Evolutionary conservation across 2,329 filamentous ascomycete species (phyloP), one percentile per base, ranked within the genome.

Genomic region (Aciculosporium take): DNA sequence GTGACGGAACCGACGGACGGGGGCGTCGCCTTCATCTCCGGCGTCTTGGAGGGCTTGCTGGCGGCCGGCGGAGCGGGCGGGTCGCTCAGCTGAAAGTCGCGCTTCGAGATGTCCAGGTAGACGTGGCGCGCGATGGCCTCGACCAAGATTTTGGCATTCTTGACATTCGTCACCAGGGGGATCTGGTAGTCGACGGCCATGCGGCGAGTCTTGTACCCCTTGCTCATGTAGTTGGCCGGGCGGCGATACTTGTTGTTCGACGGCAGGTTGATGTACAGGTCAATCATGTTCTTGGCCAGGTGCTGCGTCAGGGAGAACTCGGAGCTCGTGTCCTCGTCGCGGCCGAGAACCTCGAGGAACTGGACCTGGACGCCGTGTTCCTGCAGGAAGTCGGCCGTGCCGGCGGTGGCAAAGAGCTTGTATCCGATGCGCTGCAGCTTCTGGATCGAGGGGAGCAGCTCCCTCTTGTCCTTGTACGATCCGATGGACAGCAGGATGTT

Each of bases 111-210:
- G 29, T 84, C 79, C 41, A 98, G 72, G 51, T 88, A 79, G 57
- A 86, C 94, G 60, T 93, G 82, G 45, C 89, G 80, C 43, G 87
- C 80, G 49, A 98, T 84, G 18, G 89, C 91, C 66, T 98, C 91
- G 40, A 98, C 81, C 39, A 98, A 67, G 45, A 98, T 85, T 72
- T 96, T 98, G 45, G 91, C 91, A 58, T 95, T 96, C 75, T 98
- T 98, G 62, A 98, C 91, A 55, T 98, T 98, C 42, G 91, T 98
- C 15, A 98, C 89, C 46, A 98, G 69, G 44, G 91, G 91, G 41
- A 91, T 94, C 66, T 96, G 89, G 66, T 95, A 78, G 64, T 95
- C 91, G 32, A 98, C 91, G 28, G 91, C 91, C 88, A 98, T 95
- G 62, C 91, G 81, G 60, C 91, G 79, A 42, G 91, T 96, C 56